Base-by-base conservation (phyloP, 108 stramenopile species). In the Cyclotella kingstonii region DNA sequence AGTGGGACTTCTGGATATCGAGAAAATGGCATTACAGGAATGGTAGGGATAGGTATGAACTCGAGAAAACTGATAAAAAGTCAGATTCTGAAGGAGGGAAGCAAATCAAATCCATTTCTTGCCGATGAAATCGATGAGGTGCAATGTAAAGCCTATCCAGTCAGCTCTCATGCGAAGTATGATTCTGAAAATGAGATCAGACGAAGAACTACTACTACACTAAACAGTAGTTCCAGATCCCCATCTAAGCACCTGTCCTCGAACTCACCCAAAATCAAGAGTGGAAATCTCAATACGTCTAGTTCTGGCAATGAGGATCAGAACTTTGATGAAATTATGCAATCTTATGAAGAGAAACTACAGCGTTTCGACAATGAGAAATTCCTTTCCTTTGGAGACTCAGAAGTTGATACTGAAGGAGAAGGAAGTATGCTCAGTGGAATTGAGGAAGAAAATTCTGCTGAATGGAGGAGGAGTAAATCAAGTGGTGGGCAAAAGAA, bases 371-470 rank as follows among this genome's bases (percentile, higher is more conserved):
- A 50, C 21, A 11, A 50, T n/a, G 31, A 23, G 1, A 50, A 50
- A 27, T 50, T 50, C 26, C 11, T 21, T 14, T 29, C 49, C 49
- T 50, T 50, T 50, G 49, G 49, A 2, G 27, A 29, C 3, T 50
- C 49, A 26, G 49, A 50, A 2, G 49, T 10, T 27, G 49, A 50
- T 2, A n/a, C n/a, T n/a, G n/a, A n/a, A n/a, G n/a, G n/a, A n/a
- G 49, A 50, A 10, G 49, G 21, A 1, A 50, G 49, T 50, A 21
- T 50, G 11, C 49, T 50, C 1, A 50, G 49, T 29, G 49, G 27
- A 11, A 50, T 50, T 28, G 49, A 50, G 27, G 49, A 50, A 29
- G 49, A 50, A 50, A 27, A 50, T 15, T 50, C 28, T n/a, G 12
- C 14, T 15, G 14, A 2, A 10, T n/a, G 31, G n/a, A 23, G 49